Conservation (phyloP, 192 early-diverging fungal species). For the Backusella luteola region DNA sequence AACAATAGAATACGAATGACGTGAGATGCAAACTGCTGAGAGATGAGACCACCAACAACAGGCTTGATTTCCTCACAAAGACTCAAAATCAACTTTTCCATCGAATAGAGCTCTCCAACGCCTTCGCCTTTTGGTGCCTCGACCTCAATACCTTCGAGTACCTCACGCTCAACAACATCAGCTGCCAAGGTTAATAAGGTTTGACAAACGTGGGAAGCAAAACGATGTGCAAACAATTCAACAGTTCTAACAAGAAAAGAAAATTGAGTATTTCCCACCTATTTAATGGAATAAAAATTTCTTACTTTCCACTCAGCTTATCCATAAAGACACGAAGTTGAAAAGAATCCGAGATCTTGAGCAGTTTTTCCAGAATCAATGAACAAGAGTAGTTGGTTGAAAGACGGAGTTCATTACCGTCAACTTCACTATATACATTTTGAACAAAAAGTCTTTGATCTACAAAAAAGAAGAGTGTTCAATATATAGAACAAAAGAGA, state of each 20-base stretch:
- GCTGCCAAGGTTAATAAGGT: conserved; percentile 73
- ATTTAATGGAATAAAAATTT: background rate
- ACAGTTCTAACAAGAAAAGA: conserved; percentile 30
- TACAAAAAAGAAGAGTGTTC: conserved; percentile 15
- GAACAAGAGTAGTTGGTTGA: conserved; percentile 78
- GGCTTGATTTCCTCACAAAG: conserved; percentile 57
- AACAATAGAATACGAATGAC: conserved; percentile 69
- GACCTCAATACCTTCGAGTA: conserved; percentile 40
- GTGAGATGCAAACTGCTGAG: conserved; percentile 75
- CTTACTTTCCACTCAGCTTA: conserved; percentile 53
- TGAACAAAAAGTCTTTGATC: conserved; percentile 69
- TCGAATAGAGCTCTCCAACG: conserved; percentile 61
- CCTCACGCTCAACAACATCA: conserved; percentile 74
- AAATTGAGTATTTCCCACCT: background rate
- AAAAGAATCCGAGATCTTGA: conserved; percentile 67
- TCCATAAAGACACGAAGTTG: conserved; percentile 73
- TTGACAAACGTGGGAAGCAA: conserved; percentile 87
- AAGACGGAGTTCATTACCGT: conserved; percentile 70
- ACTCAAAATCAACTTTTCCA: conserved; percentile 59
- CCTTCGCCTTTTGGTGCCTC: conserved; percentile 26
- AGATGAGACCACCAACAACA: conserved; percentile 58
- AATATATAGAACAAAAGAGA: background rate
- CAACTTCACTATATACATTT: conserved; percentile 75
- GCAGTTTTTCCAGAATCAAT: conserved; percentile 76
- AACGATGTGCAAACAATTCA: conserved; percentile 77